phyloP scores from a whole-genome alignment of 495 filamentous ascomycete species.

The Talaromyces stipitatus region DNA sequence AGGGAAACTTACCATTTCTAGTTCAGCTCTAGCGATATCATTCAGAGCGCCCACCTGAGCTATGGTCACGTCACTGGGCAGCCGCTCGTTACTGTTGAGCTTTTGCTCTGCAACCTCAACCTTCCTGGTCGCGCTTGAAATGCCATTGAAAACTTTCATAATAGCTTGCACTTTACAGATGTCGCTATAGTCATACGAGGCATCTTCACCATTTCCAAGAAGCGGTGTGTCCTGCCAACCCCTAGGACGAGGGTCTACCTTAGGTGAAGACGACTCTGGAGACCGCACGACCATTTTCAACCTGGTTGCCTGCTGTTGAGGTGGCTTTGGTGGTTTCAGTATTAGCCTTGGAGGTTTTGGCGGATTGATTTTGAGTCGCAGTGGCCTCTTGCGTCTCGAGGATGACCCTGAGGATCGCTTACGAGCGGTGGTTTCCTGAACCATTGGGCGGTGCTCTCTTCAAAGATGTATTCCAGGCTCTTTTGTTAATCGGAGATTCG shows the following conservation, averaged over 20 bases:
- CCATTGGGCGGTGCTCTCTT: not conserved
- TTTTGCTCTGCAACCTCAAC: not conserved
- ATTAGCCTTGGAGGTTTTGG: constrained; percentile 1
- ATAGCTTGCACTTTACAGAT: constrained; percentile 5
- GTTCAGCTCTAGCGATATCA: not conserved
- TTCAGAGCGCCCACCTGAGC: not conserved
- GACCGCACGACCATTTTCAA: not conserved
- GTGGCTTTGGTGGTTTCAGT: constrained; percentile 4
- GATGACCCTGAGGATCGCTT: constrained; percentile 3
- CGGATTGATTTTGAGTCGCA: not conserved
- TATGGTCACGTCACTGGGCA: not conserved
- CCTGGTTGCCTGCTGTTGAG: not conserved
- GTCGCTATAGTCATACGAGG: constrained; percentile 2
- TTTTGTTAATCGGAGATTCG: not conserved
- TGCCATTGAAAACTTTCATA: constrained; percentile 4
- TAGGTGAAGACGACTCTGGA: not conserved
- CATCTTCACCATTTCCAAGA: constrained; percentile 1
- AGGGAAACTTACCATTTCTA: constrained; percentile 7
- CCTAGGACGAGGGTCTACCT: not conserved
- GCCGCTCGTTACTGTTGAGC: not conserved
- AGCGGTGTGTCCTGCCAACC: not conserved
- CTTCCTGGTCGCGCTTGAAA: not conserved
- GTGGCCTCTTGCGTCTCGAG: constrained; percentile 3
- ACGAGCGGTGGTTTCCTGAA: not conserved
- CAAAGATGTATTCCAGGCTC: not conserved